Conservation (phyloP, 1,139 yeast genomes). For the Yamadazyma buinensis region DNA sequence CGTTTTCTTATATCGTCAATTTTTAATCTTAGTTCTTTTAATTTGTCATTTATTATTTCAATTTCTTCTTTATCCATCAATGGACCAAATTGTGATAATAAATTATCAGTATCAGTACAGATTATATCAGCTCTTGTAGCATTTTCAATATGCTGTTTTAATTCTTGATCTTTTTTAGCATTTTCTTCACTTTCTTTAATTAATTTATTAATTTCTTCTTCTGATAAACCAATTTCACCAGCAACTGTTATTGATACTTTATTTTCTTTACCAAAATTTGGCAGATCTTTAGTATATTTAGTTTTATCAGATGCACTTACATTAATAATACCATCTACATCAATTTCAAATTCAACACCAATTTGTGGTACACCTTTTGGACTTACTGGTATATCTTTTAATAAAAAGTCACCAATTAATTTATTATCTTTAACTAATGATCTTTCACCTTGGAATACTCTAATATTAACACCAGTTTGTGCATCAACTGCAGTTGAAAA, state of each 20-base stretch:
- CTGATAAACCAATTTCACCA: constrained; percentile 65
- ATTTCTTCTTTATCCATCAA: constrained; percentile 37
- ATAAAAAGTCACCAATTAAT: constrained; percentile 65
- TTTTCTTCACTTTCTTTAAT: constrained; percentile 49
- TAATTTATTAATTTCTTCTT: constrained; percentile 55
- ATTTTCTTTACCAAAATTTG: constrained; percentile 28
- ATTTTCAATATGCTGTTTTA: constrained; percentile 40
- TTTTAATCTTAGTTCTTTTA: constrained; percentile 37
- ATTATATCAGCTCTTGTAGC: constrained; percentile 54
- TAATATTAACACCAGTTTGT: constrained; percentile 74
- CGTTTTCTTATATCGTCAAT: constrained; percentile 44
- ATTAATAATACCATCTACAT: constrained; percentile 79
- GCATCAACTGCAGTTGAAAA: constrained; percentile 86
- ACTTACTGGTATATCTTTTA: constrained; percentile 63
- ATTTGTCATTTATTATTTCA: constrained; percentile 21
- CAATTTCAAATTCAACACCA: constrained; percentile 69
- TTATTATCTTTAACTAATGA: constrained; percentile 71
- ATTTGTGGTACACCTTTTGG: constrained; percentile 81
- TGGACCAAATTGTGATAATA: constrained; percentile 42
- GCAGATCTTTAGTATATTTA: constrained; percentile 37
- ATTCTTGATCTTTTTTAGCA: constrained; percentile 40
- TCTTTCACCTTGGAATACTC: constrained; percentile 78
- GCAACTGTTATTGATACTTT: constrained; percentile 63
- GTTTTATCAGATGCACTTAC: constrained; percentile 70
- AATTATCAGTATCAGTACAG: constrained; percentile 53